These are phyloP conservation scores for Leucosporidium scottii DNA, from an alignment of 768 basidiomycete genomes.

Conservation along the genomic window DNA sequence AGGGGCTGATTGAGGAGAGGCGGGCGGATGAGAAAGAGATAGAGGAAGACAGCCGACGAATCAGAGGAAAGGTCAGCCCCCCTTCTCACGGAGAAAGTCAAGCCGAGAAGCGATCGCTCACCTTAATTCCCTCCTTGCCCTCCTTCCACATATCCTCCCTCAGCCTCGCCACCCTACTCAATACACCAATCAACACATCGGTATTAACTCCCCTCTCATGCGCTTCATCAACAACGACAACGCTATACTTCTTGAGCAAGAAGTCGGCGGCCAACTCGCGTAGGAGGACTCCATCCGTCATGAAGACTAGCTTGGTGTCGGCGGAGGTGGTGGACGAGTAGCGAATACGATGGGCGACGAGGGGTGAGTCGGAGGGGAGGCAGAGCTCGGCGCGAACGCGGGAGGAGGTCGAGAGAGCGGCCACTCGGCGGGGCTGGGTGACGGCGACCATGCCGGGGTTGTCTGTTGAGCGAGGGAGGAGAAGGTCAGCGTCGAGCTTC, in stretches of 20 bases:
- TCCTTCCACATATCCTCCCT: slow-evolving; percentile 84
- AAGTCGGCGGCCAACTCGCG: slow-evolving; percentile 90
- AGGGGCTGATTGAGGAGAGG: slow-evolving; percentile 54
- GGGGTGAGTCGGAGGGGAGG: slow-evolving; percentile 55
- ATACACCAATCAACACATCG: slow-evolving; percentile 89
- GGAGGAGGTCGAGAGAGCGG: slow-evolving; percentile 89
- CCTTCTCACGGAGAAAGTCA: background rate
- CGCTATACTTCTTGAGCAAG: slow-evolving; percentile 84
- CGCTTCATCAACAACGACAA: slow-evolving; percentile 94
- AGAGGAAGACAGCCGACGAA: background rate
- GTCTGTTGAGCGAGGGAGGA: slow-evolving; percentile 49
- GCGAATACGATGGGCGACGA: slow-evolving; percentile 93
- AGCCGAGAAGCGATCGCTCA: slow-evolving; percentile 37
- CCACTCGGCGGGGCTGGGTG: slow-evolving; percentile 94
- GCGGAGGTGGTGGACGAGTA: slow-evolving; percentile 91
- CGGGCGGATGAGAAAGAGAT: background rate
- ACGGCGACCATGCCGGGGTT: slow-evolving; percentile 98
- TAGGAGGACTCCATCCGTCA: slow-evolving; percentile 96
- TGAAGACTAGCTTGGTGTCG: slow-evolving; percentile 91
- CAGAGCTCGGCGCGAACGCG: slow-evolving; percentile 92
- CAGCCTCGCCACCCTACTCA: slow-evolving; percentile 86
- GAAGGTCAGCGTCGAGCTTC: background rate
- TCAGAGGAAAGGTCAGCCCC: slow-evolving; percentile 12
- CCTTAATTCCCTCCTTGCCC: slow-evolving; percentile 63
- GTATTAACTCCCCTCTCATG: slow-evolving; percentile 98